phyloP scores from a whole-genome alignment of 306 rosid species.

The Astragalus glycyphyllos region DNA sequence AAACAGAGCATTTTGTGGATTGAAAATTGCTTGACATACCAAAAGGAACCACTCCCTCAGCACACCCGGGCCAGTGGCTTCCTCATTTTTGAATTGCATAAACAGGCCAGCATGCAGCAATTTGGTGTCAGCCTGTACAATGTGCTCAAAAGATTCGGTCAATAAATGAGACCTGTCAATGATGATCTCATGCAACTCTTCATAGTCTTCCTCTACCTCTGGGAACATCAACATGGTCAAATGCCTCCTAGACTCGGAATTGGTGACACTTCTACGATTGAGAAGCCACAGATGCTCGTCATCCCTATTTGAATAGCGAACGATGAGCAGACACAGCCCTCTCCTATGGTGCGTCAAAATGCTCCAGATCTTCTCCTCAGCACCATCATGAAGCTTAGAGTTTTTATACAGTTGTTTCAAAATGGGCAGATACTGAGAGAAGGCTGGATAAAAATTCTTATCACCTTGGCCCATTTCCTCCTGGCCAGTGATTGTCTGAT shows the following conservation, averaged over 20 bases:
- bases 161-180: conserved; percentile 77
- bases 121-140: conserved; percentile 53
- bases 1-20: conserved; percentile 75
- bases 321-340: conserved; percentile 53
- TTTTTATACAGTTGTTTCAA: conserved; percentile 62
- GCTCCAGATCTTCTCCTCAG: conserved; percentile 60
- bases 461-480: too few species aligned
- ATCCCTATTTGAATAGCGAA: conserved; percentile 49
- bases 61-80: conserved; percentile 92
- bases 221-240: conserved; percentile 77
- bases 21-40: conserved; percentile 78
- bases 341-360: conserved; percentile 49
- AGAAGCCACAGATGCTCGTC: conserved; percentile 73
- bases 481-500: conserved; percentile 50
- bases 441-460: conserved; percentile 35
- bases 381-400: conserved; percentile 59
- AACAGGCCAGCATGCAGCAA: conserved; percentile 64
- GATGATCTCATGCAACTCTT: conserved; percentile 74
- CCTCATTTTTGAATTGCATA: conserved; percentile 82
- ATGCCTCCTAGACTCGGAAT: conserved; percentile 78
- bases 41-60: conserved; percentile 84
- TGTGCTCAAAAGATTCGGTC: conserved; percentile 75
- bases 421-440: conserved; percentile 65
- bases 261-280: conserved; percentile 55
- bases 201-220: conserved; percentile 60